These are phyloP conservation scores for Cyberlindnera americana DNA, from an alignment of 805 yeast genomes.

Conservation along the genomic window DNA sequence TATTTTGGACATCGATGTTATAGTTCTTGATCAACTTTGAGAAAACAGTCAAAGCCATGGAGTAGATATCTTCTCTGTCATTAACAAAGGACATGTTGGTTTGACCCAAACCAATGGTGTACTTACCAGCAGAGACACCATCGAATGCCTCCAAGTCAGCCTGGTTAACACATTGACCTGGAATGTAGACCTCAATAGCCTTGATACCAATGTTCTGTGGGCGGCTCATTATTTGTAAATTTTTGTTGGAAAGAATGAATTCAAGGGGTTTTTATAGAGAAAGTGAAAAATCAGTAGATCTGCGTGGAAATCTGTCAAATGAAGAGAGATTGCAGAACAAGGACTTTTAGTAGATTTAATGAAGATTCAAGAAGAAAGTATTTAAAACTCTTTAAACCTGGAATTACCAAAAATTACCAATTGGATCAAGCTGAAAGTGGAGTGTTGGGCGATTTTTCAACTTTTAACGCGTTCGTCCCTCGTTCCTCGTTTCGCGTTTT, in stretches of 20 bases:
- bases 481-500: constrained; percentile 4
- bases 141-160: constrained; percentile 80
- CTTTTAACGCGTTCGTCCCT: constrained; percentile 3
- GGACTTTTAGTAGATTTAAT: too few species aligned
- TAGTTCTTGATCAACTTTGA: constrained; percentile 74
- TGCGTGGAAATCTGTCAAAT: too few species aligned
- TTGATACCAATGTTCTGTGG: constrained; percentile 94
- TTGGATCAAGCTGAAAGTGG: too few species aligned
- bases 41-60: constrained; percentile 86
- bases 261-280: too few species aligned
- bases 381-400: too few species aligned
- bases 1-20: constrained; percentile 70
- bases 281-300: too few species aligned
- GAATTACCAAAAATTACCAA: too few species aligned
- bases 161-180: constrained; percentile 82
- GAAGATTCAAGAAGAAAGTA: too few species aligned
- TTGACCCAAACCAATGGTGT: constrained; percentile 98
- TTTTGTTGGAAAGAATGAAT: not conserved
- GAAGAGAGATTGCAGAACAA: too few species aligned
- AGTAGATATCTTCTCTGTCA: constrained; percentile 96
- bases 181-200: constrained; percentile 91
- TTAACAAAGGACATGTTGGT: constrained; percentile 97
- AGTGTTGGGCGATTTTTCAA: constrained; percentile 9
- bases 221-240: constrained; percentile 24
- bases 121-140: constrained; percentile 88